Base-by-base conservation (phyloP, 768 basidiomycete genomes). In the Leccinum variicolor region DNA sequence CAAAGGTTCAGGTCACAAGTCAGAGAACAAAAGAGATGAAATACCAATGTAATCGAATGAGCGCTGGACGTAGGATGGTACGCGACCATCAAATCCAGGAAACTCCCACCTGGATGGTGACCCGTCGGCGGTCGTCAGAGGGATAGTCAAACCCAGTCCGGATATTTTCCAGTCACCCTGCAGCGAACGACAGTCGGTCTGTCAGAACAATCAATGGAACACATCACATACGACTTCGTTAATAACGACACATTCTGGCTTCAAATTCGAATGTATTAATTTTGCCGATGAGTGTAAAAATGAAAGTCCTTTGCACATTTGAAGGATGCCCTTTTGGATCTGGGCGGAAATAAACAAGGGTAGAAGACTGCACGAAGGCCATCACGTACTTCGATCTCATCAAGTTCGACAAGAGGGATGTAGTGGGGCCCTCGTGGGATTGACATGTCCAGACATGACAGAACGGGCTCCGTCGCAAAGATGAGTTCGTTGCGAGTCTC, bases 101-200 rank as follows among this genome's bases (percentile, higher is more conserved):
- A 90, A 97, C 64, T 93, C 89, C 90, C 95, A 98, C 26, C 84
- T 81, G 1, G 92, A 84, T 0, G 89, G 80, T 8, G 81, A 76
- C 6, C 94, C 94, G 58, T 89, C 84, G 4, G 84, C 74, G 23
- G 79, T 76, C 39, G 82, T 74, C 8, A 97, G 77, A 6, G 92
- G 81, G 29, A 95, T 94, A 1, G 92, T 93, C 50, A 94, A 76
- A 2, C 93, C 92, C 39, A 99, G 79, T 2, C 94, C 95, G 17
- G 89, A 85, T 33, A 99, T 82, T 75, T 98, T 99, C 97, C 97
- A 99, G 73, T 99, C 97, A 31, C 97, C 96, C 93, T 96, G 64
- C 15, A 53, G 48, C n/a, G 25, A 48, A n/a, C 46, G 15, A 34
- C 45, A 15, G 17, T 63, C 47, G 50, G 29, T 23, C 46, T 28